Evolutionary conservation across 2,329 filamentous ascomycete species (phyloP).

Genomic region (Rhinocladiella mackenziei): DNA sequence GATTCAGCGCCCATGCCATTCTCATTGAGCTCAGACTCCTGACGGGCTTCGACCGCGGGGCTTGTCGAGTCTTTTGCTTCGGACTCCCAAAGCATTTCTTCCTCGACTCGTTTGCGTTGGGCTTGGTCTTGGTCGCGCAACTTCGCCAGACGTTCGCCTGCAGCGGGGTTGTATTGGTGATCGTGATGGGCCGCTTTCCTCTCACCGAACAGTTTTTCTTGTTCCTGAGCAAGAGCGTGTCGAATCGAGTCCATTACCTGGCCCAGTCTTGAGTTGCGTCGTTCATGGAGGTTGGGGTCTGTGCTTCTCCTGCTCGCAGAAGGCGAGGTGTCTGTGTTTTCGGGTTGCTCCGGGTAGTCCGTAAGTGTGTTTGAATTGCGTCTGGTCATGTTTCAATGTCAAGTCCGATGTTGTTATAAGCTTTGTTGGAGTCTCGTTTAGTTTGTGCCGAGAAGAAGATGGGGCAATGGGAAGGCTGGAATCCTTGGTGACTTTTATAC

Average conservation of each 20-base stretch:
- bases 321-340: not conserved
- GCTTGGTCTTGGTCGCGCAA: constrained; percentile 6
- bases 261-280: constrained; percentile 17
- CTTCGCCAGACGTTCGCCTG: constrained; percentile 1
- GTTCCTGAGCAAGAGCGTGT: constrained; percentile 16
- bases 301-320: constrained; percentile 5
- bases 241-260: constrained; percentile 19
- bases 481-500: no score
- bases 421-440: no score
- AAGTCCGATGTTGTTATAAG: no score
- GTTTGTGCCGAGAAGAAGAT: no score
- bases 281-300: not conserved
- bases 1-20: constrained; percentile 23
- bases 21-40: constrained; percentile 17
- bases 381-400: constrained; percentile 14
- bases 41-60: constrained; percentile 20
- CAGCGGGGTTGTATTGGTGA: constrained; percentile 2
- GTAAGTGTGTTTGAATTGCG: constrained; percentile 1
- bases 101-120: constrained; percentile 6
- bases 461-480: not conserved
- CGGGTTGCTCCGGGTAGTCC: constrained; percentile 3
- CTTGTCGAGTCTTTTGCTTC: constrained; percentile 11
- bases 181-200: constrained; percentile 4
- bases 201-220: constrained; percentile 9
- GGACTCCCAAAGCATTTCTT: constrained; percentile 3